Conservation (phyloP, 164 flowering plant genomes). For the Chloranthus sessilifolius region DNA sequence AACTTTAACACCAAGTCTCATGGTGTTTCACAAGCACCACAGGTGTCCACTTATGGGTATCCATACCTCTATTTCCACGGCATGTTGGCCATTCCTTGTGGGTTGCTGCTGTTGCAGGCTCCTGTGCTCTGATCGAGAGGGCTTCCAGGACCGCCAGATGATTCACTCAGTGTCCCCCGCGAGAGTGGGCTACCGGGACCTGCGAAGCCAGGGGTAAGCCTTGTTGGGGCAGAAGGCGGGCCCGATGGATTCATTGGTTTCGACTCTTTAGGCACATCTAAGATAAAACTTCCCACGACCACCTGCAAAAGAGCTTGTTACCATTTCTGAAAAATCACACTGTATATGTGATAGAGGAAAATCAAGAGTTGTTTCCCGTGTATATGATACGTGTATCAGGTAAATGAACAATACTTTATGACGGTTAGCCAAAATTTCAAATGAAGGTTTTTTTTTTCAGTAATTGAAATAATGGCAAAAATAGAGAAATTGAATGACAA, state of each 20-base stretch:
- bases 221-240: constrained; percentile 32
- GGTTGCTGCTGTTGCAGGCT: constrained; percentile 47
- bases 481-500: background rate
- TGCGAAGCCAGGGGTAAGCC: constrained; percentile 27
- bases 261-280: constrained; percentile 48
- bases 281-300: constrained; percentile 71
- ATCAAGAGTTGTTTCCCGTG: background rate
- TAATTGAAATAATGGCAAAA: background rate
- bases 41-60: too few species aligned
- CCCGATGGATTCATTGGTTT: constrained; percentile 32
- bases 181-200: constrained; percentile 68
- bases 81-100: constrained; percentile 40
- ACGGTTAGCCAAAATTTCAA: background rate
- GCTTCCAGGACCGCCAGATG: constrained; percentile 86
- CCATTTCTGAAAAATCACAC: too few species aligned
- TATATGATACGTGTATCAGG: too few species aligned
- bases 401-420: too few species aligned
- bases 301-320: constrained; percentile 50
- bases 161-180: constrained; percentile 69
- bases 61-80: constrained; percentile 77
- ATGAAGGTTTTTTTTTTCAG: background rate
- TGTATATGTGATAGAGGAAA: too few species aligned
- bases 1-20: too few species aligned
- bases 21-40: too few species aligned
- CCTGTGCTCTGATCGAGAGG: constrained; percentile 69